Base-by-base conservation (phyloP, 108 stramenopile species). In the Nitzschia palea region DNA sequence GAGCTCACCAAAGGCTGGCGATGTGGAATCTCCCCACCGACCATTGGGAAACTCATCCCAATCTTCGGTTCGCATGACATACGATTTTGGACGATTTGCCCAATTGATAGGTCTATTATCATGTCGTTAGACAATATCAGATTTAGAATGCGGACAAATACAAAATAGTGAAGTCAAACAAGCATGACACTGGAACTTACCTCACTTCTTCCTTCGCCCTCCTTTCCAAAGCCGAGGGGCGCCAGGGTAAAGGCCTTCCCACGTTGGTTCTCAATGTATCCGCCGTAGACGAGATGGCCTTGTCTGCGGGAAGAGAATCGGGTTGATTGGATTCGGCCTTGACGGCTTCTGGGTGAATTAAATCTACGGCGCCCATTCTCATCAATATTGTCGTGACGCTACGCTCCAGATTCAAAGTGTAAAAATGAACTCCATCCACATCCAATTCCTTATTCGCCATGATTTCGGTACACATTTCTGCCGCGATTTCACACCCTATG, bases 21-120 rank as follows among this genome's bases (percentile, higher is more conserved):
- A 84, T 1, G 84, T 74, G 1, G 80, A 80, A 67, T 97, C 96
- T 22, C 96, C 96, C 98, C 98, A 98, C 44, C 98, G 78, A 36
- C 83, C 87, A 62, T 93, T 98, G 14, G 96, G 96, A 76, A 95
- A 95, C 80, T 97, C 96, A 70, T 97, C 96, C 98, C 98, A 98
- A 48, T 88, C 86, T 68, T 95, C 94, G 5, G 98, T 98, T 34
- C 98, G 73, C 77, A 87, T 80, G 17, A 97, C 77, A 78, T 98
- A 98, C 26, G 84, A 86, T 70, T 92, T 88, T 4, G 96, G 98
- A 12, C 98, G 86, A 67, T 98, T 98, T 22, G 97, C 97, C 98
- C 98, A 98, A 53, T 97, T 95, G 68, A 98, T 98, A 20, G 98
- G 98, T 55, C 62, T 63, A 40, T 42, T 43, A 26, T 1, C n/a